Evolutionary conservation across 1,284 basidiomycete species (phyloP), one percentile per base, ranked within the genome.

Genomic region (Ustilago tritici): DNA sequence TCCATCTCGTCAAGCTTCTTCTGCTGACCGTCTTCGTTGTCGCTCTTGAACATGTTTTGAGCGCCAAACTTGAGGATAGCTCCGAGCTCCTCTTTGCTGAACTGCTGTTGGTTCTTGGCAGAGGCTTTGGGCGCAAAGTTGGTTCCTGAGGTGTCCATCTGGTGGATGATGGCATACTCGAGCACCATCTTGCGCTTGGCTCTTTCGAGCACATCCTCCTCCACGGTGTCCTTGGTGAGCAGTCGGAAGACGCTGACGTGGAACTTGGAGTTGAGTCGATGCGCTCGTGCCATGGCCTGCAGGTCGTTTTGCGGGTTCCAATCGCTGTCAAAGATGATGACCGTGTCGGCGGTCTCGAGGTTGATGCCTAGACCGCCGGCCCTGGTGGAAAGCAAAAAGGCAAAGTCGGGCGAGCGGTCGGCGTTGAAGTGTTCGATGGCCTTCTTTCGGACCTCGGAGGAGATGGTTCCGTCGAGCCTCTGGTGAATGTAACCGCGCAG

Each of bases 121-220:
- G 71, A 60, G 9, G 76, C 71, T 53, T 94, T 94, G 60, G 92
- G 92, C 52, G 82, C 93, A 77, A 99, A 91, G 88, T 98, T 95
- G 55, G 94, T 94, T 78, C 98, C 97, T 41, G 95, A 95, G 35
- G 97, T 99, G 88, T 99, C 97, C 92, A 99, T 98, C 88, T 99
- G 96, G 88, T 98, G 96, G 89, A 99, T 98, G 88, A 99, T 98
- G 59, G 96, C 97, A 89, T 99, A 98, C 87, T 99, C 97, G 79
- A 99, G 89, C 63, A 99, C 95, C 96, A 99, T 99, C 89, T 99
- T 99, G 88, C 95, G 93, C 90, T 97, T 96, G 19, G 97, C 97
- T 50, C 95, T 91, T 88, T 99, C 96, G 47, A 99, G 90, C 31
- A 99, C 93, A 84, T 99, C 96, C 88, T 99, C 97, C 87, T 99